Evolutionary conservation across 2,329 filamentous ascomycete species (phyloP).

Genomic region (Leptographium radiaticola): DNA sequence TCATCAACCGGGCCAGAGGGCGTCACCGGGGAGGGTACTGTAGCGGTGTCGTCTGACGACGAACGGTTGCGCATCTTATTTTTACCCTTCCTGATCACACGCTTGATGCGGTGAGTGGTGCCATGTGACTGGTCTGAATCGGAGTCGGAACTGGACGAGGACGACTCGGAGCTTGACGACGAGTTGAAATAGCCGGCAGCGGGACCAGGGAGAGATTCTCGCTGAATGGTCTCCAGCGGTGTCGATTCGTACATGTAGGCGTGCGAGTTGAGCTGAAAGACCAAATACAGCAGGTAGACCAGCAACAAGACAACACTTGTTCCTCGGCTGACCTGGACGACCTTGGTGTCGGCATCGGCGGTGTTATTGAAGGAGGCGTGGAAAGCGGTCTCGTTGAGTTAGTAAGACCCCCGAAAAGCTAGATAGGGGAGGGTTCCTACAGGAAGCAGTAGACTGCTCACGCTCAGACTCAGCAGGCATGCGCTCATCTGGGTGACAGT

Average conservation of each 20-base stretch:
- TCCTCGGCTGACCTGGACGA: constrained; percentile 62
- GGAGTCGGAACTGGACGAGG: constrained; percentile 42
- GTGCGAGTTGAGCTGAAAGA: constrained; percentile 65
- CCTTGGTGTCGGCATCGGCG: constrained; percentile 42
- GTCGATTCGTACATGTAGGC: constrained; percentile 56
- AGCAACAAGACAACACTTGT: constrained; percentile 63
- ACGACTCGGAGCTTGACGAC: constrained; percentile 30
- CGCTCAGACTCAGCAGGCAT: constrained; percentile 53
- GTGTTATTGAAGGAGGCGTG: constrained; percentile 56
- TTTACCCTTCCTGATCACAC: constrained; percentile 43
- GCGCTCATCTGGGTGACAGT: constrained; percentile 64
- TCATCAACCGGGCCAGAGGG: neutral
- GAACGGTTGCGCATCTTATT: constrained; percentile 39
- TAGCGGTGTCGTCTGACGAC: constrained; percentile 36
- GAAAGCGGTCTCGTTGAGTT: constrained; percentile 30
- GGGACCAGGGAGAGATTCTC: constrained; percentile 54
- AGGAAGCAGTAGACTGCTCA: constrained; percentile 23
- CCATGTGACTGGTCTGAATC: constrained; percentile 29
- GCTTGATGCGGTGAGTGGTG: constrained; percentile 50
- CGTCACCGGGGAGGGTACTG: neutral
- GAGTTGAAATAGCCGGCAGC: constrained; percentile 51
- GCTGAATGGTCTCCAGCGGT: constrained; percentile 49
- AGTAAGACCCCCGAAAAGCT: neutral
- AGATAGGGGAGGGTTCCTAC: neutral
- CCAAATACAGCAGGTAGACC: constrained; percentile 60